phyloP scores from a whole-genome alignment of 495 filamentous ascomycete genomes.

The Pyrenopolyporus hunteri region DNA sequence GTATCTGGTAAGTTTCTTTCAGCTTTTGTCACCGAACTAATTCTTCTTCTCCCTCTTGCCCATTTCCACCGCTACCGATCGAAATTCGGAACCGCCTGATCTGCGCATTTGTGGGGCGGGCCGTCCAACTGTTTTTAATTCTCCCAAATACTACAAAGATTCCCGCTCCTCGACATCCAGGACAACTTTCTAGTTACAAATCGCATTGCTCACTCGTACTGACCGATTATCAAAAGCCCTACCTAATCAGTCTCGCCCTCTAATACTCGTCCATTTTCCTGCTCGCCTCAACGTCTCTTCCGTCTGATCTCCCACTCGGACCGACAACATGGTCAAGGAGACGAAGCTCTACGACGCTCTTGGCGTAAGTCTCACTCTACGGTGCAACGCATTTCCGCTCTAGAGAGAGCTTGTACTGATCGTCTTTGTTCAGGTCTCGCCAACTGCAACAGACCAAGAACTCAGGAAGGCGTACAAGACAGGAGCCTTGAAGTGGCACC shows the following conservation, averaged over 20 bases:
- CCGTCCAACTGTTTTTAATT: slow-evolving; percentile 28
- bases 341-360: slow-evolving; percentile 85
- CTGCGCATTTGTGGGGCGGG: slow-evolving; percentile 31
- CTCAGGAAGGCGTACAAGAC: slow-evolving; percentile 92
- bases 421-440: slow-evolving; percentile 64
- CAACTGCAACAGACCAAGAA: slow-evolving; percentile 75
- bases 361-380: slow-evolving; percentile 65
- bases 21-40: background rate
- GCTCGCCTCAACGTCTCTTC: background rate
- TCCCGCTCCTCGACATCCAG: slow-evolving; percentile 8
- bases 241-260: slow-evolving; percentile 2
- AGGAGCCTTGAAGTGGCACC: slow-evolving; percentile 87
- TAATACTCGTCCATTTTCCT: slow-evolving; percentile 1
- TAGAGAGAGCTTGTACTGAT: slow-evolving; percentile 29
- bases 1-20: slow-evolving; percentile 21
- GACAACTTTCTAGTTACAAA: background rate
- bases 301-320: slow-evolving; percentile 19
- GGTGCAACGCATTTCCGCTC: background rate
- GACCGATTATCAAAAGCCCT: slow-evolving; percentile 15
- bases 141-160: slow-evolving; percentile 13
- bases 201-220: slow-evolving; percentile 9
- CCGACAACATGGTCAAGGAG: slow-evolving; percentile 84
- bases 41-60: background rate
- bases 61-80: background rate
- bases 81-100: slow-evolving; percentile 15